Base-by-base conservation (phyloP, 1,139 yeast genomes). In the Waltiozyma sp. region DNA sequence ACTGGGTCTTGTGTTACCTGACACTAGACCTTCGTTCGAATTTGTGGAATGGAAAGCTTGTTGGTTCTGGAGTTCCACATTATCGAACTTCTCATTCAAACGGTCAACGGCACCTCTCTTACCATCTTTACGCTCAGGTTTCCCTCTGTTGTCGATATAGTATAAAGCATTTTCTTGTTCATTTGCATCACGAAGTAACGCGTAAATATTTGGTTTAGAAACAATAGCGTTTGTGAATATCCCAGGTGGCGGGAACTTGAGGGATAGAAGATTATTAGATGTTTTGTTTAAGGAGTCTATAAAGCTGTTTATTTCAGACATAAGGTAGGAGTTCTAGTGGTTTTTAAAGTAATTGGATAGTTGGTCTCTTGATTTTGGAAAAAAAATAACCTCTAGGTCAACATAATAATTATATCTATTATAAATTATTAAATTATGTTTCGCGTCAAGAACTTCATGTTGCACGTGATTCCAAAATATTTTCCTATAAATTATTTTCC, bases 151-250 rank as follows among this genome's bases (percentile, higher is more conserved):
- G 47, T 57, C 61, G n/a, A 70, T 61, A 34, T 60, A 64, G 52
- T 77, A 77, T 38, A 79, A 56, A 3, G 70, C 61, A 24, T 65
- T 71, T 51, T 80, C 88, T 40, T 71, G 72, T 1, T 57, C 57
- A 31, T 75, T 75, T 2, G 84, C 77, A 57, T 80, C 87, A 49
- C 80, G 69, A 28, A 81, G 63, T 36, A 80, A 61, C n/a, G 69
- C 62, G 6, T 81, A 77, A 45, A 80, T 77, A 35, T 72, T 72
- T 1, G 80, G 80, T 33, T 70, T 64, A 31, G 67, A 61, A 11
- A 76, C 67, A 19, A 80, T 63, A 6, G 88, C 78, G 53, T 80
- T 80, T 36, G 86, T 76, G 60, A 80, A 81, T 33, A 76, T 69
- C 1, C 85, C 84, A 0, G 83, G 73, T 0, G 70, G 65, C 2